Percentiles rank a stretch among this genome's conserved stretches.
Conservation (phyloP, 257 asterid genomes). For the Ligustrum vulgare region DNA sequence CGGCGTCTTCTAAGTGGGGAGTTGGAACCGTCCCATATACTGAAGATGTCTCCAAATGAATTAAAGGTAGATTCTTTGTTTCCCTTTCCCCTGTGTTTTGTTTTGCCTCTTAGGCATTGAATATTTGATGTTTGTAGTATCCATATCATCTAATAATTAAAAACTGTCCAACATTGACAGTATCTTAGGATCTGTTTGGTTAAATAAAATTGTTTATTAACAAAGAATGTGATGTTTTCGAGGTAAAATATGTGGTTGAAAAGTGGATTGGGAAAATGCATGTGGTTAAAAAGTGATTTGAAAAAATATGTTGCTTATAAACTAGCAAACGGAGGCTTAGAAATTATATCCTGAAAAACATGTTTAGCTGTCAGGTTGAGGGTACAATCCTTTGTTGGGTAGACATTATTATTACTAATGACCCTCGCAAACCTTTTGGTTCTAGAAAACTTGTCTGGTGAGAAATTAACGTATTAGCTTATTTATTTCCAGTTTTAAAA, state of each 20-base stretch:
- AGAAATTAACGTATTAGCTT: background rate
- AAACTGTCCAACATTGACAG: background rate
- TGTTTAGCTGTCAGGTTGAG: background rate
- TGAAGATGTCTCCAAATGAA: slow-evolving; percentile 70
- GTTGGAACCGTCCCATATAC: slow-evolving; percentile 70
- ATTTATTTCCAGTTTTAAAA: background rate
- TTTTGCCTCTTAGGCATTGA: background rate
- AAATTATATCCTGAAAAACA: background rate
- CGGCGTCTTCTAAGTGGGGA: slow-evolving; percentile 71
- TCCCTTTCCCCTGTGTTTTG: background rate
- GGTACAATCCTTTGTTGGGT: background rate
- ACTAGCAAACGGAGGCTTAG: too few relatives aligned
- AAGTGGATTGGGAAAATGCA: too few relatives aligned
- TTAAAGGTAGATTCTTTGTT: slow-evolving; percentile 57
- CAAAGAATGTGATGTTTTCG: too few relatives aligned
- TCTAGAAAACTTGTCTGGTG: background rate
- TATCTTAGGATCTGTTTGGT: too few relatives aligned
- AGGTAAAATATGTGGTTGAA: too few relatives aligned
- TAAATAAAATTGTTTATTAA: too few relatives aligned
- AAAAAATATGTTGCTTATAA: too few relatives aligned
- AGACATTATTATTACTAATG: background rate
- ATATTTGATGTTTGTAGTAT: slow-evolving; percentile 1
- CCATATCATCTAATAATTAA: slow-evolving; percentile 7
- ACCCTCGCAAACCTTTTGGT: background rate
- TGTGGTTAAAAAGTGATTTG: too few relatives aligned